Base-by-base conservation (phyloP, 208 protist species). In the Borovskyia barvae region DNA sequence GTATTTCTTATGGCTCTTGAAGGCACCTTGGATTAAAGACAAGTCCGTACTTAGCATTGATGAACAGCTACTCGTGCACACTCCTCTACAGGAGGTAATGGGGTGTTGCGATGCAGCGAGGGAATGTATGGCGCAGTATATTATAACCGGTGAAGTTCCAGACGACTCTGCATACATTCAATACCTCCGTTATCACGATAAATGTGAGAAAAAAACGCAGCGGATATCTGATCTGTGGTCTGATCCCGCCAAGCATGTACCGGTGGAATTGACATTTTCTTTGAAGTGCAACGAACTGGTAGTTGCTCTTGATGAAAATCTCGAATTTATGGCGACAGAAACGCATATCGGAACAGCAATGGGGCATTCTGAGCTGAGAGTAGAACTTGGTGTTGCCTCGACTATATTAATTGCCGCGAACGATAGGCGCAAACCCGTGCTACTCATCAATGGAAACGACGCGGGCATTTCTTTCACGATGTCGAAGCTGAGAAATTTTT, bases 1-100 rank as follows among this genome's bases (percentile, higher is more conserved):
- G 26, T 62, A 59, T 25, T 64, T 42, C 17, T 20, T 75, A 1
- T 12, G 29, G 7, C 25, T 68, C 29, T 43, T 74, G 2, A 24
- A 62, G 28, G 72, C 66, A 0, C 66, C 67, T 14, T 75, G 73
- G 73, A 25, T 80, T 9, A 52, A 56, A 5, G 39, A 33, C 0
- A 22, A 15, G n/a, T 14, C 19, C 17, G 56, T 25, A 17, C 29
- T 36, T 1, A 40, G 3, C 15, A 6, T 71, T 1, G 36, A 48
- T 19, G 55, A 61, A 14, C 49, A 50, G 8, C 64, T 64, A 35
- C 49, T 71, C 19, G n/a, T 33, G 3, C 40, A 14, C 2, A 63
- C 41, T 8, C 22, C 64, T 6, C 28, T 19, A 25, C 55, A 53
- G 12, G 64, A 71, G 26, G 47, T 59, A 22, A 71, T 71, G 64